Evolutionary conservation across 139 green algal species (phyloP), one percentile per base, ranked within the genome.

Genomic region (Chlorella sp.): DNA sequence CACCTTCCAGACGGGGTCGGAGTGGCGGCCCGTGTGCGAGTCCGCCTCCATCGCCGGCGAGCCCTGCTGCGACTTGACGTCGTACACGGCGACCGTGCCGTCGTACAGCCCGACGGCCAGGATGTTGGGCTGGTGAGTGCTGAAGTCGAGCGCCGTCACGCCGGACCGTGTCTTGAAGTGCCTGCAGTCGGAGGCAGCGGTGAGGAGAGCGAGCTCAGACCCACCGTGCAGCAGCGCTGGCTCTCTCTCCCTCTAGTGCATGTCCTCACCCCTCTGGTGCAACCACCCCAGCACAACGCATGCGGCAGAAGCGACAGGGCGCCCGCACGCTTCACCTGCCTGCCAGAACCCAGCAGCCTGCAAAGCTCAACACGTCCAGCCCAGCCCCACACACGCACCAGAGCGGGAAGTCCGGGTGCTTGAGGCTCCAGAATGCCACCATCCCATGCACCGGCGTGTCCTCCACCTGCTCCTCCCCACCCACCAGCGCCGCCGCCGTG

Each of bases 41-140:
- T 82, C 74, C 22, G 65, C 79, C 69, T 88, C 79, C 73, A 94
- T 88, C 31, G 85, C 55, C 1, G 87, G 86, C 36, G 62, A 79
- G 22, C 69, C 65, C 42, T 79, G 67, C 29, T 74, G 70, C 29
- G 75, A 42, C 70, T 86, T 83, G 35, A 95, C 86, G 72, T 97
- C 87, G 55, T 89, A 93, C 23, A 97, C 88, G 20, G 75, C 59
- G 0, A 97, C 86, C 1, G 74, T 87, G 42, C 94, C 94, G 74
- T 96, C 89, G 77, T 96, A 95, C 71, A 90, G 88, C 24, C 94
- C 94, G 27, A 94, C 84, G 1, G 89, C 93, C 51, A 98, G 85
- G 49, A 97, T 83, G 73, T 83, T 92, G 10, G 86, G 82, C 31
- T 73, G 77, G 14, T 78, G 73, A 1, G 59, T 67, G 26, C 85